Percentiles rank a stretch among this genome's conserved stretches.
Conservation (phyloP, 495 filamentous ascomycete species). For the Neurospora cerealis region DNA sequence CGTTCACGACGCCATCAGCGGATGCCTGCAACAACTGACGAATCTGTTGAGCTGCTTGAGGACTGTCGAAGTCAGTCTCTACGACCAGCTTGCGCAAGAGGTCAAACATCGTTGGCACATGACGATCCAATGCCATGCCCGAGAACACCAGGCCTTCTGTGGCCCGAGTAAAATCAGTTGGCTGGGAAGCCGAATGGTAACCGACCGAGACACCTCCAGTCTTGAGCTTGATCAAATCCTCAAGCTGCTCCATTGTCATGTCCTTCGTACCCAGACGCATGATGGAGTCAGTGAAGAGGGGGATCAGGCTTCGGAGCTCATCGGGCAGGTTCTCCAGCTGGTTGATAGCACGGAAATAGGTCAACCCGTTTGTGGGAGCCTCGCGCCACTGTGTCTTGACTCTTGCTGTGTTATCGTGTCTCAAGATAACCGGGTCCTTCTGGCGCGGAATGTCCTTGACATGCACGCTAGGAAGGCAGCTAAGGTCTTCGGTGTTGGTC, state of each 20-base stretch:
- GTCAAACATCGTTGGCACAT: slow-evolving; percentile 84
- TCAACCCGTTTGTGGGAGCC: slow-evolving; percentile 88
- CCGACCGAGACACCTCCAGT: slow-evolving; percentile 83
- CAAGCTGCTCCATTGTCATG: slow-evolving; percentile 85
- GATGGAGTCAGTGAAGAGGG: slow-evolving; percentile 83
- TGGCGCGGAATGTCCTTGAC: slow-evolving; percentile 78
- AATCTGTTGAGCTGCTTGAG: slow-evolving; percentile 70
- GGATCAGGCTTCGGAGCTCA: slow-evolving; percentile 75
- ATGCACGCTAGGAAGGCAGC: slow-evolving; percentile 77
- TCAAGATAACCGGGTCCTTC: slow-evolving; percentile 59
- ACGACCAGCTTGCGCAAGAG: slow-evolving; percentile 66
- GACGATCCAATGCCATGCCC: slow-evolving; percentile 78
- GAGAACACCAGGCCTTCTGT: slow-evolving; percentile 74
- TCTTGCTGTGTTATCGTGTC: slow-evolving; percentile 54
- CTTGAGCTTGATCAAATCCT: slow-evolving; percentile 91
- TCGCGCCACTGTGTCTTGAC: slow-evolving; percentile 81
- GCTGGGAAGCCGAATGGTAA: slow-evolving; percentile 67
- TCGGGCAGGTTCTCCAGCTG: slow-evolving; percentile 69
- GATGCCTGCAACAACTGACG: slow-evolving; percentile 74
- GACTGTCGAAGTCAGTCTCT: slow-evolving; percentile 81
- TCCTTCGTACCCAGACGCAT: slow-evolving; percentile 84
- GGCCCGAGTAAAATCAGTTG: slow-evolving; percentile 54
- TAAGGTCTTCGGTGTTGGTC: slow-evolving; percentile 70
- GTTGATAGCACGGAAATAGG: slow-evolving; percentile 89
- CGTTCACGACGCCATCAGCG: slow-evolving; percentile 83